These are phyloP conservation scores for Agaricales sp. DNA, from an alignment of 1,284 basidiomycete genomes.

Conservation along the genomic window DNA sequence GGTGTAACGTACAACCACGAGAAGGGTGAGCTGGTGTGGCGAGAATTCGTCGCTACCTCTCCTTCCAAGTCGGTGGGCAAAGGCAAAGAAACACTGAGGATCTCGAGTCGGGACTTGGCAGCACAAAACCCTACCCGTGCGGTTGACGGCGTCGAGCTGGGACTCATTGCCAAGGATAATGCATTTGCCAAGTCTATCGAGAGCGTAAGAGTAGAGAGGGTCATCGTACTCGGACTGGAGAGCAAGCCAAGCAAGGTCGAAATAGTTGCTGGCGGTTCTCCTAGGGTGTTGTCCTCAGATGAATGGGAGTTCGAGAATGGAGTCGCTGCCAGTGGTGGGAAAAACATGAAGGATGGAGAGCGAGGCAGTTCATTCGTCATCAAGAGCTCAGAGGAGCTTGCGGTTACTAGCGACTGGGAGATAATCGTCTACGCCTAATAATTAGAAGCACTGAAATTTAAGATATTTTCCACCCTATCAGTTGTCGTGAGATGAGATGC, in stretches of 20 bases:
- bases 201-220: slow-evolving; percentile 69
- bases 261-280: slow-evolving; percentile 19
- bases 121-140: slow-evolving; percentile 30
- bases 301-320: background rate
- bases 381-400: background rate
- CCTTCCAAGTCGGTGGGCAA: slow-evolving; percentile 22
- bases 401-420: background rate
- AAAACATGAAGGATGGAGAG: background rate
- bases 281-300: background rate
- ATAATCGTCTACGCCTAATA: background rate
- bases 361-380: background rate
- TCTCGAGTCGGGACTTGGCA: slow-evolving; percentile 50
- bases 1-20: slow-evolving; percentile 79
- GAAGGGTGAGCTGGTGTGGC: slow-evolving; percentile 78
- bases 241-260: slow-evolving; percentile 51
- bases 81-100: slow-evolving; percentile 30
- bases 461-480: too few relatives aligned
- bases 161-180: slow-evolving; percentile 46
- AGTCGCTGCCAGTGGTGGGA: background rate
- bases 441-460: too few relatives aligned
- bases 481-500: too few relatives aligned
- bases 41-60: slow-evolving; percentile 56
- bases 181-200: slow-evolving; percentile 56
- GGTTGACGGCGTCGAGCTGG: slow-evolving; percentile 40
- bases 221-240: slow-evolving; percentile 71